Base-by-base conservation (phyloP, 2,329 filamentous ascomycete species). In the Ophiostoma quercus region DNA sequence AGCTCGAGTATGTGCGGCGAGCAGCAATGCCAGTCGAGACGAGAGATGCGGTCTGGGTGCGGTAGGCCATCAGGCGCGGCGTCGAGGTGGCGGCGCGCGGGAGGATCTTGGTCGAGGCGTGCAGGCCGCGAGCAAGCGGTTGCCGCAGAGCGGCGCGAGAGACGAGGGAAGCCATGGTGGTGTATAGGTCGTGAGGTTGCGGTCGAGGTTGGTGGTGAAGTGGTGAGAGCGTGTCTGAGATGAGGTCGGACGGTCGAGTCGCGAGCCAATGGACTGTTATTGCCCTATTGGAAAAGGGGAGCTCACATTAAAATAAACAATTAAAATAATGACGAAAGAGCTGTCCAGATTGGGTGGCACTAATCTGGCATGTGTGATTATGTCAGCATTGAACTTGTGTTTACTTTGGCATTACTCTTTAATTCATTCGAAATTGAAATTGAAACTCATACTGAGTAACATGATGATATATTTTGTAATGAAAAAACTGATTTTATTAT, bases 131-230 rank as follows among this genome's bases (percentile, higher is more conserved):
- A 16, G 67, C 67, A 3, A 68, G 62, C 39, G 51, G 67, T 41
- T 66, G 70, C 66, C 70, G 71, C 57, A 69, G 66, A 11, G 69
- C 62, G 39, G 68, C 69, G 14, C 71, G 69, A 47, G 69, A 41
- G 62, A 72, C 66, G 41, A 71, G 22, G 60, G 67, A 68, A n/a
- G 71, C 66, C 71, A 71, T 71, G 47, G 29, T 65, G 54, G 37
- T 5, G 19, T 32, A 7, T 47, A 47, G 43, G 19, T 6, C 19
- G 47, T 19, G 19, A 7, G 51, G 37, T 62, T n/a, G 5, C 9
- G 8, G 9, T 57, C n/a, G 47, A 22, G 47, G 14, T 19, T 51
- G 47, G 25, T 34, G 57, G 34, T 22, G 14, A 19, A 60, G 41
- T 43, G 41, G 34, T 54, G 66, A 22, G 6, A 19, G 8, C 19